phyloP scores from a whole-genome alignment of 345 rosid genomes.

The Boechera divaricarpa region DNA sequence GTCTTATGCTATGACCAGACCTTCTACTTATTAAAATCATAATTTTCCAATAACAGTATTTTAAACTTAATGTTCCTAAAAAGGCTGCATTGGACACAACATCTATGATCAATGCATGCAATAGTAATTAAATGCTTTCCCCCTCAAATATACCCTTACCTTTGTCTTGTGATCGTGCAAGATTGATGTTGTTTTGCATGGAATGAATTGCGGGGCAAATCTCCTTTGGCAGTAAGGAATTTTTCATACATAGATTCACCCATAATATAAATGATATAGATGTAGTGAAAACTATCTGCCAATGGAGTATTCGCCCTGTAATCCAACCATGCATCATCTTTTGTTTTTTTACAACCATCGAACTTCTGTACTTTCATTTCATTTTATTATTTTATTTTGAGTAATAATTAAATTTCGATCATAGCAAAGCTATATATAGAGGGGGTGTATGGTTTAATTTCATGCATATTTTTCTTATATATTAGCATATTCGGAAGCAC shows the following conservation, averaged over 20 bases:
- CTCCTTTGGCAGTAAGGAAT: conserved; percentile 43
- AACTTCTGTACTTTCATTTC: not conserved
- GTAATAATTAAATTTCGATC: not conserved
- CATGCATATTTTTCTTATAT: conserved; percentile 11
- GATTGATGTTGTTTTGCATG: conserved; percentile 24
- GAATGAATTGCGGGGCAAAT: conserved; percentile 45
- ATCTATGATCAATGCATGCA: conserved; percentile 5
- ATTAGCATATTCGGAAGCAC: conserved; percentile 45
- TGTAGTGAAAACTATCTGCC: conserved; percentile 34
- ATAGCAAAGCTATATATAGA: conserved; percentile 32
- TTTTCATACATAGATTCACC: not conserved
- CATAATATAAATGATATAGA: not conserved
- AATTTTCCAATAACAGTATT: not conserved
- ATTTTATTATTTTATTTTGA: not conserved
- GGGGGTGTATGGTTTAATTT: not conserved
- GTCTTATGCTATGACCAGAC: not conserved
- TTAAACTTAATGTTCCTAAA: not conserved
- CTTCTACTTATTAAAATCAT: not conserved
- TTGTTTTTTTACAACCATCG: not conserved
- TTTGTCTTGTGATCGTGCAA: conserved; percentile 11
- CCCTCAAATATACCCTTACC: not conserved
- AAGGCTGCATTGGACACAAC: not conserved
- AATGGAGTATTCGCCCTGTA: conserved; percentile 45
- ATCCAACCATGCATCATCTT: conserved; percentile 39
- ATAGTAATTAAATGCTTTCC: not conserved